Conservation (phyloP, 176 grass and related monocot species). For the Raddia guianensis region DNA sequence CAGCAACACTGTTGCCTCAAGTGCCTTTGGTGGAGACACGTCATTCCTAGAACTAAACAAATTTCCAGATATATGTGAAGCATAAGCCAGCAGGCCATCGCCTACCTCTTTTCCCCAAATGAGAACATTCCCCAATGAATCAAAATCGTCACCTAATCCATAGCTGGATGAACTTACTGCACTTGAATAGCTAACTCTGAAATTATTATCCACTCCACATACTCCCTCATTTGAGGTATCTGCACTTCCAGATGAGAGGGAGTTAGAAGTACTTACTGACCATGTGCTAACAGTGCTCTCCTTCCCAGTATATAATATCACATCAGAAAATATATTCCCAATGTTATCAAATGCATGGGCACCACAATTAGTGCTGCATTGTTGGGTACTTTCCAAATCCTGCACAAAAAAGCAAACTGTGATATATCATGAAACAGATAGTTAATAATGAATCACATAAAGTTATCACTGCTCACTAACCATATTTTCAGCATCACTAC, state of each 20-base stretch:
- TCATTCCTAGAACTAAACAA: slow-evolving; percentile 41
- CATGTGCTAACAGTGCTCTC: slow-evolving; percentile 46
- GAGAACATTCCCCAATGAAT: slow-evolving; percentile 62
- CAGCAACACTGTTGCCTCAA: slow-evolving; percentile 61
- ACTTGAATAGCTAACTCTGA: slow-evolving; percentile 78
- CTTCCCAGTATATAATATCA: slow-evolving; percentile 55
- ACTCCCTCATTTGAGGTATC: slow-evolving; percentile 51
- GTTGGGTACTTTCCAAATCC: slow-evolving; percentile 48
- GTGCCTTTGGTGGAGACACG: slow-evolving; percentile 56
- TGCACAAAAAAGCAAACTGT: slow-evolving; percentile 30
- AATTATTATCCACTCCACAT: slow-evolving; percentile 50
- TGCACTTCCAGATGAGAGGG: slow-evolving; percentile 48
- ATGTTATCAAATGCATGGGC: slow-evolving; percentile 47
- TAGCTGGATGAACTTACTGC: slow-evolving; percentile 67
- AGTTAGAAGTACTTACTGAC: slow-evolving; percentile 51
- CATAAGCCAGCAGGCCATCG: slow-evolving; percentile 48
- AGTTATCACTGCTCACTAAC: slow-evolving; percentile 38
- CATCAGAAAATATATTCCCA: slow-evolving; percentile 68
- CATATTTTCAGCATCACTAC: slow-evolving; percentile 44
- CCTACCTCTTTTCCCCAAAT: slow-evolving; percentile 69
- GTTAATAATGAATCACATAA: not conserved
- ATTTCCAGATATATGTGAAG: slow-evolving; percentile 38
- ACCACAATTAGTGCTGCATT: slow-evolving; percentile 35
- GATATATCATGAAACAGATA: not conserved
- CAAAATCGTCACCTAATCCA: slow-evolving; percentile 81